Conservation (phyloP, 1,139 yeast species). For the Scheffersomyces quercinus region DNA sequence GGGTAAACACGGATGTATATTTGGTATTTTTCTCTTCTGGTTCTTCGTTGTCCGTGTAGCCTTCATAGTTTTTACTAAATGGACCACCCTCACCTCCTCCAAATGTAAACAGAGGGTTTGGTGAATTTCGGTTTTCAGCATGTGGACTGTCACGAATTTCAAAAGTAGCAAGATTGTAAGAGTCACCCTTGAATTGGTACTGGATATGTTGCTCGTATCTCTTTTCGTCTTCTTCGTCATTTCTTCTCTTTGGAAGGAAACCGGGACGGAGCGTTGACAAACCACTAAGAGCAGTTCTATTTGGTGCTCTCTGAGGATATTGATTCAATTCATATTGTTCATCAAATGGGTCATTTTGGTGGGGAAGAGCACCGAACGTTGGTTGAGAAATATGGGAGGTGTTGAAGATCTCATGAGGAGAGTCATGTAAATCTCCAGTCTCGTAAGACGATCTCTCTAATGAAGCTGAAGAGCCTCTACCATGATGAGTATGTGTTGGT, state of each 20-base stretch:
- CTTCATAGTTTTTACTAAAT: constrained; percentile 5
- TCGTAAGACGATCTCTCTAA: constrained; percentile 14
- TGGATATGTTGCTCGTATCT: constrained; percentile 43
- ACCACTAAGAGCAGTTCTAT: background rate
- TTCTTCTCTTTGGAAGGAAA: constrained; percentile 8
- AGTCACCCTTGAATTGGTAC: constrained; percentile 45
- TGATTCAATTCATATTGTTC: constrained; percentile 1
- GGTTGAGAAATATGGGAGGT: constrained; percentile 23
- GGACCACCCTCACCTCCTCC: constrained; percentile 6
- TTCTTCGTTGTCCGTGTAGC: constrained; percentile 18
- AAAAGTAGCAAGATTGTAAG: constrained; percentile 42
- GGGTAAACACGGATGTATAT: constrained; percentile 40
- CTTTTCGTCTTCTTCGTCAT: constrained; percentile 43
- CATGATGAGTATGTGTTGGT: constrained; percentile 13
- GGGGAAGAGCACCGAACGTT: constrained; percentile 17
- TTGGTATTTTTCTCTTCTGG: constrained; percentile 33
- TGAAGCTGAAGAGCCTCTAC: constrained; percentile 12
- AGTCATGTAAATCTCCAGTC: background rate
- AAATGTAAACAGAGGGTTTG: constrained; percentile 4
- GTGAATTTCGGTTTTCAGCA: constrained; percentile 3
- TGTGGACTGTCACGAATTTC: constrained; percentile 21
- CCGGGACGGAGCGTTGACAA: background rate
- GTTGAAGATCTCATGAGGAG: constrained; percentile 19
- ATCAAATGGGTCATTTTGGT: constrained; percentile 8
- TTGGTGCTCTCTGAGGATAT: background rate